Base-by-base conservation (phyloP, 2,329 filamentous ascomycete species). In the Cladorrhinum sp. region DNA sequence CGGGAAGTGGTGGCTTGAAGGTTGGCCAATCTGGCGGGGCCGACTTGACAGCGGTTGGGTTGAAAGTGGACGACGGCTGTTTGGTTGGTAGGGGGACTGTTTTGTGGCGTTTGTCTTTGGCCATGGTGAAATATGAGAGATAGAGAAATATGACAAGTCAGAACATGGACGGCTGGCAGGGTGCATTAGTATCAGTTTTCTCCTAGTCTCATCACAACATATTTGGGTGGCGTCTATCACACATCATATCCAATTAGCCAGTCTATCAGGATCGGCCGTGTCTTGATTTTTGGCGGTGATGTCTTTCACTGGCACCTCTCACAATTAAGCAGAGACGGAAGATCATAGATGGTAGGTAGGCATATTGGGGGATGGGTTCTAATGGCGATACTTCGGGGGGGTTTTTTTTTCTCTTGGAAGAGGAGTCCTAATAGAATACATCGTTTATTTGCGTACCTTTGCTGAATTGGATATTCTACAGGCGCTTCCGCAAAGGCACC, bases 1-100 rank as follows among this genome's bases (percentile, higher is more conserved):
- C 76, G 50, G 90, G 88, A 49, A 92, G 75, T 9, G 86, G 74
- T 16, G 91, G 90, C 64, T 81, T 84, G 72, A 96, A 85, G 22
- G 78, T 75, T 36, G 91, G 91, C 91, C 91, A 93, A 52, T 83
- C 50, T 76, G 69, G 48, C 69, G 66, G 16, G 4, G 23, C 24
- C 9, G 29, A n/a, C 13, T 38, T 50, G 66, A 59, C 9, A 71
- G 58, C 18, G 64, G 66, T 50, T 25, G 51, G 41, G 48, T 50
- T n/a, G 51, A 50, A 7, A 57, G 62, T 55, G 12, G 36, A 36
- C 55, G 36, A 54, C n/a, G 18, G 58, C 20, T 38, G n/a, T n/a
- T n/a, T 55, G 8, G 16, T 38, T 29, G 25, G 50, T 29, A 48
- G 1, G 29, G 53, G 29, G 10, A 58, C 9, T 4, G 59, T 50